Percentiles rank a stretch among this genome's conserved stretches.
These are phyloP conservation scores for Eutrema yunnanense DNA, from an alignment of 345 rosid species.

Conservation along the genomic window DNA sequence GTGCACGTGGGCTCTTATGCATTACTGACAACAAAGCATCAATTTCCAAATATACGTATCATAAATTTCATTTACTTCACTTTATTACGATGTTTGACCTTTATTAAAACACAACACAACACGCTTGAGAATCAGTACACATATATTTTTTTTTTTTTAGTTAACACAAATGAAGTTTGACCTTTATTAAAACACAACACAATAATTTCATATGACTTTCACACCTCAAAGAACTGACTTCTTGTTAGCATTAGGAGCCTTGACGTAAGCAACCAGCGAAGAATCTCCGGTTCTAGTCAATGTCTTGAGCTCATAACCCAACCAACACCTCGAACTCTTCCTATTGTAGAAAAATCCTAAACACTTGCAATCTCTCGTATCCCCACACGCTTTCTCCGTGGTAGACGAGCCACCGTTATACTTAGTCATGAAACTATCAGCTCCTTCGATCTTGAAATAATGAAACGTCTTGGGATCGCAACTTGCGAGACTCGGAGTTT, in stretches of 20 bases:
- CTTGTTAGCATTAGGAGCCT: slow-evolving; percentile 20
- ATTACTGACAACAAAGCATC: background rate
- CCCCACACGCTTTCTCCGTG: slow-evolving; percentile 41
- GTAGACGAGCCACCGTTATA: slow-evolving; percentile 37
- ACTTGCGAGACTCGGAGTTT: slow-evolving; percentile 7
- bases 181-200: background rate
- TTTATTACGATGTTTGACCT: slow-evolving; percentile 5
- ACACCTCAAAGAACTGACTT: slow-evolving; percentile 6
- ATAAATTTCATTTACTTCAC: background rate
- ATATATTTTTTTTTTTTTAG: too few species aligned
- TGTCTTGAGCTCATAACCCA: slow-evolving; percentile 53
- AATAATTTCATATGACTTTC: background rate
- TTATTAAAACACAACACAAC: too few species aligned
- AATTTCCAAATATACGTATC: background rate
- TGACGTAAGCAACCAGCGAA: slow-evolving; percentile 26
- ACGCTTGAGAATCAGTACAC: slow-evolving; percentile 14
- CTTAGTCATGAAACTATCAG: slow-evolving; percentile 44
- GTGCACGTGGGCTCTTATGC: slow-evolving; percentile 1
- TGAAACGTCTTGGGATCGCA: slow-evolving; percentile 18
- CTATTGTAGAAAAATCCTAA: slow-evolving; percentile 51
- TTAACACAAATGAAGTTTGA: background rate
- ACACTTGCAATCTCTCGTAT: slow-evolving; percentile 47
- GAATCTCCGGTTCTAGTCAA: slow-evolving; percentile 27
- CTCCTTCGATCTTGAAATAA: slow-evolving; percentile 45
- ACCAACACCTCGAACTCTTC: slow-evolving; percentile 46